phyloP scores from a whole-genome alignment of 208 protist genomes.

The Herpetomonas samuelpessoai region DNA sequence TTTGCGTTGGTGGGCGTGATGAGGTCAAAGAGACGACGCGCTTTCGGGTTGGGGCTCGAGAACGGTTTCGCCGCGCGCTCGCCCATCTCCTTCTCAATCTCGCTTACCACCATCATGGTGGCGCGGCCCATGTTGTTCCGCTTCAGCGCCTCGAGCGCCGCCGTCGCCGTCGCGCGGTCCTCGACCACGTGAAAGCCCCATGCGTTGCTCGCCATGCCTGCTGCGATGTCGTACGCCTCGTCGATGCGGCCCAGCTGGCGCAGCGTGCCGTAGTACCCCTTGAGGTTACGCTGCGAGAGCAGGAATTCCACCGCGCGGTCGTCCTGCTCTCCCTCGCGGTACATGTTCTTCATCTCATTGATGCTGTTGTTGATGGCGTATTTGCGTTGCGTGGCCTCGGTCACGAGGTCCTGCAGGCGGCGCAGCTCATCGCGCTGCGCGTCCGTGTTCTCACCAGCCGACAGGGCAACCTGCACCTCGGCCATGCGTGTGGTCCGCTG shows the following conservation, averaged over 20 bases:
- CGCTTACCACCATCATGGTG: constrained; percentile 98
- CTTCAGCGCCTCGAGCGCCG: constrained; percentile 92
- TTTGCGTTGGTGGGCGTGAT: constrained; percentile 87
- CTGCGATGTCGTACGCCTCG: constrained; percentile 96
- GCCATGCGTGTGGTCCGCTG: constrained; percentile 27
- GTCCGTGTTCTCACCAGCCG: constrained; percentile 31
- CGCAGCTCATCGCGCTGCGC: constrained; percentile 57
- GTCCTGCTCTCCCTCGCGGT: constrained; percentile 79
- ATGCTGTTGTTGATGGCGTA: constrained; percentile 77
- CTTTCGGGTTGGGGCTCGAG: constrained; percentile 49
- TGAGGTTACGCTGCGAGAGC: constrained; percentile 75
- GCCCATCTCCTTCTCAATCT: constrained; percentile 77
- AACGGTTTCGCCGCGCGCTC: constrained; percentile 46
- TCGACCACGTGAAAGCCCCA: constrained; percentile 99
- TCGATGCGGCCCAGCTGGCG: constrained; percentile 98
- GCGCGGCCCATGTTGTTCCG: constrained; percentile 93
- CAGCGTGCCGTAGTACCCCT: constrained; percentile 95
- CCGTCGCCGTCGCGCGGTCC: constrained; percentile 85
- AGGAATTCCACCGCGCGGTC: constrained; percentile 88
- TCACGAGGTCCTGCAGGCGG: constrained; percentile 68
- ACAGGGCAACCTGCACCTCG: constrained; percentile 51
- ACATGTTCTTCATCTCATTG: constrained; percentile 75
- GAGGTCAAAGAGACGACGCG: constrained; percentile 93
- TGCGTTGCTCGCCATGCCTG: constrained; percentile 95
- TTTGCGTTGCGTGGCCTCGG: constrained; percentile 61